These are phyloP conservation scores for Mollisiaceae sp. DNA, from an alignment of 2,329 filamentous ascomycete genomes.

Conservation along the genomic window DNA sequence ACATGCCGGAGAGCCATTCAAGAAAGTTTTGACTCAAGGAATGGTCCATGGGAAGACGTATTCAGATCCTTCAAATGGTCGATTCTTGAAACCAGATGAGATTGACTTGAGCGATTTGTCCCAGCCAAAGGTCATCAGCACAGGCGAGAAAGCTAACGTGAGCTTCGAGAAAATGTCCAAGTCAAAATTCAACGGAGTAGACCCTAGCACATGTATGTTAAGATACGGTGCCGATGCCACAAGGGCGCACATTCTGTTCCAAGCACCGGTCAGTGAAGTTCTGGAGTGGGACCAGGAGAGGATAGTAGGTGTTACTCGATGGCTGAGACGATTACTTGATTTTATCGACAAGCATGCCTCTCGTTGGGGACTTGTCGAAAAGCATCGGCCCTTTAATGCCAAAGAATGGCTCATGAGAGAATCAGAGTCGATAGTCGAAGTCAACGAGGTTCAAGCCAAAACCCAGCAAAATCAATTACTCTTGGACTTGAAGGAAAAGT, in stretches of 20 bases:
- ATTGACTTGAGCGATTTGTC: slow-evolving; percentile 65
- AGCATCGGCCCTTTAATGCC: not conserved
- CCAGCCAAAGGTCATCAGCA: slow-evolving; percentile 65
- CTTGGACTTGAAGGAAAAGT: not conserved
- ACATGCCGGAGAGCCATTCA: slow-evolving; percentile 74
- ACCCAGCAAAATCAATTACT: not conserved
- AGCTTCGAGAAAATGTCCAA: slow-evolving; percentile 95
- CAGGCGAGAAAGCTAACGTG: slow-evolving; percentile 61
- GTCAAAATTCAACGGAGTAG: slow-evolving; percentile 90
- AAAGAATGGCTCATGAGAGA: not conserved
- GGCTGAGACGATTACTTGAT: slow-evolving; percentile 68
- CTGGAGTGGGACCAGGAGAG: slow-evolving; percentile 88
- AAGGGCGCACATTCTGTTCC: slow-evolving; percentile 86
- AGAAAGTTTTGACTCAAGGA: slow-evolving; percentile 81
- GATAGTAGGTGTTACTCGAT: slow-evolving; percentile 80
- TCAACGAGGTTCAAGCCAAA: not conserved
- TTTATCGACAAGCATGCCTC: slow-evolving; percentile 17
- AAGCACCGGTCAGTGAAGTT: slow-evolving; percentile 81
- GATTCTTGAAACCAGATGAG: slow-evolving; percentile 78
- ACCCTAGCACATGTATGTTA: slow-evolving; percentile 73
- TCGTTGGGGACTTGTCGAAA: not conserved
- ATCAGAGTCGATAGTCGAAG: not conserved
- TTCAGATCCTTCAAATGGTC: slow-evolving; percentile 73
- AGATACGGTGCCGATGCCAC: slow-evolving; percentile 84
- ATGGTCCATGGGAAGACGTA: slow-evolving; percentile 93